Evolutionary conservation across 1,284 basidiomycete genomes (phyloP).

Genomic region (Ustilago curta): DNA sequence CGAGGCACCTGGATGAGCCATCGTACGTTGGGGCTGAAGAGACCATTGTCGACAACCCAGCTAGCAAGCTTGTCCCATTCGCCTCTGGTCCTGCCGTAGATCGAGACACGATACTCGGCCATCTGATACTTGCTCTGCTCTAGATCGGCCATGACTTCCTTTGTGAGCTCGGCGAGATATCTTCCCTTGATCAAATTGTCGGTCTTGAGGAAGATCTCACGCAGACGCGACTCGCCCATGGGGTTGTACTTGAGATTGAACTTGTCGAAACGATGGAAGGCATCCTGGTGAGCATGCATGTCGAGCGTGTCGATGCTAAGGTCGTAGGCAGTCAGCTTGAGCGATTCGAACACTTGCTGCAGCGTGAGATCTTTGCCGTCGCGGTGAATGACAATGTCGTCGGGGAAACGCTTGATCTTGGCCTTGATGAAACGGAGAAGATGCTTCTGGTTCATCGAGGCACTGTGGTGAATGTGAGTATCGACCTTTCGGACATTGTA

Average conservation of each 20-base stretch:
- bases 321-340: constrained; percentile 96
- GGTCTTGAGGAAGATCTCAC: constrained; percentile 98
- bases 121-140: constrained; percentile 97
- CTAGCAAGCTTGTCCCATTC: constrained; percentile 99
- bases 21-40: constrained; percentile 95
- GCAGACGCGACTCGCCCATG: constrained; percentile 90
- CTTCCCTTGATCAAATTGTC: constrained; percentile 82
- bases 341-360: constrained; percentile 91
- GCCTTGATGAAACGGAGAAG: constrained; percentile 98
- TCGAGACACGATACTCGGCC: constrained; percentile 91
- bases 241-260: constrained; percentile 80
- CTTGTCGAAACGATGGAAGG: constrained; percentile 94
- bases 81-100: constrained; percentile 80
- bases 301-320: constrained; percentile 98
- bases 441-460: constrained; percentile 99
- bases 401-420: constrained; percentile 86
- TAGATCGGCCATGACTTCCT: constrained; percentile 94
- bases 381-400: constrained; percentile 94
- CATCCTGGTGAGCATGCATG: constrained; percentile 98
- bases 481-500: constrained; percentile 98
- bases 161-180: constrained; percentile 94
- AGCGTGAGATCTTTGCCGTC: constrained; percentile 91
- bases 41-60: constrained; percentile 94
- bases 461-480: constrained; percentile 98
- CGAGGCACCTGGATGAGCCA: constrained; percentile 98